Conservation (phyloP, 2,329 filamentous ascomycete genomes). For the Domatiomyces catenatus region DNA sequence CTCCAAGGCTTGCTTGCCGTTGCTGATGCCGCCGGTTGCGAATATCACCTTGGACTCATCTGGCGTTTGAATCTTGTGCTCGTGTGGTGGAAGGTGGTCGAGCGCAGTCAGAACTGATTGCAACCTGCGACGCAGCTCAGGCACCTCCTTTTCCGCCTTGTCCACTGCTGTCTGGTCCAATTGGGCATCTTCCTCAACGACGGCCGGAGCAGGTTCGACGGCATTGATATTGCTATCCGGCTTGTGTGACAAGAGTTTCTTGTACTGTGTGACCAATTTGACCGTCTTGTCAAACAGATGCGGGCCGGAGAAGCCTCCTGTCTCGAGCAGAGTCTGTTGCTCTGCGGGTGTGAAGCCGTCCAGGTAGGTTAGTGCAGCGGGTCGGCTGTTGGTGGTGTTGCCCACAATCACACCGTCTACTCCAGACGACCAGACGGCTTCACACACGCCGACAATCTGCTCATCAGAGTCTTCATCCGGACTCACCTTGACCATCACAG, state of each 20-base stretch:
- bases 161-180: slow-evolving; percentile 6
- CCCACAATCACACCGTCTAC: slow-evolving; percentile 94
- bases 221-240: slow-evolving; percentile 1
- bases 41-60: slow-evolving; percentile 59
- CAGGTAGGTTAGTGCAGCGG: slow-evolving; percentile 52
- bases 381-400: slow-evolving; percentile 81
- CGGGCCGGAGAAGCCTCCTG: slow-evolving; percentile 81
- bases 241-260: slow-evolving; percentile 45
- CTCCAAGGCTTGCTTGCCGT: slow-evolving; percentile 65
- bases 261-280: slow-evolving; percentile 63
- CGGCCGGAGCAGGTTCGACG: too few relatives aligned
- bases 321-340: slow-evolving; percentile 52
- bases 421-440: slow-evolving; percentile 66
- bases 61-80: slow-evolving; percentile 2
- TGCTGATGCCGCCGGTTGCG: slow-evolving; percentile 83
- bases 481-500: slow-evolving; percentile 95
- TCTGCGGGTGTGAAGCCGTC: slow-evolving; percentile 52
- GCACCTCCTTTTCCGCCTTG: slow-evolving; percentile 2
- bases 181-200: neutral
- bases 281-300: slow-evolving; percentile 72
- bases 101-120: slow-evolving; percentile 8
- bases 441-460: slow-evolving; percentile 76
- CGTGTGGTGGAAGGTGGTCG: slow-evolving; percentile 6
- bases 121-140: slow-evolving; percentile 2
- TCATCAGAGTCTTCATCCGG: slow-evolving; percentile 79